Base-by-base conservation (phyloP, 169 alveolate genomes). In the Cryptosporidium tyzzeri region DNA sequence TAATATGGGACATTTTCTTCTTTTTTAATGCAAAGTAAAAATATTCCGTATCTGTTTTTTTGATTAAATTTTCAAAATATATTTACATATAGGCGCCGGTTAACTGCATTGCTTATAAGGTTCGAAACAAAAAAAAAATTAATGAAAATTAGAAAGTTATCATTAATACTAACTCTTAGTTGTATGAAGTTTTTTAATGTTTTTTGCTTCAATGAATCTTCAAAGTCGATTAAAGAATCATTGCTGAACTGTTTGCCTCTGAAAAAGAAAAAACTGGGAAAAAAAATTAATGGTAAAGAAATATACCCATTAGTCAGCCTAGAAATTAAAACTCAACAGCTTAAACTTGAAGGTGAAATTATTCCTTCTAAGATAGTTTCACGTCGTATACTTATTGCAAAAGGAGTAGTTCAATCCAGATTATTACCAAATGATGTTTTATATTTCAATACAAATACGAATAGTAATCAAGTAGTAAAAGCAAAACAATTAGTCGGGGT, bases 311-410 rank as follows among this genome's bases (percentile, higher is more conserved):
- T 74, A 5, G 86, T 74, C 10, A 74, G 70, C 41, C 31, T 55
- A 61, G 86, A 74, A 41, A 55, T 74, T 8, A 74, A 74, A 39
- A 39, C 53, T 59, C 70, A 74, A 58, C 71, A 26, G 41, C 35
- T 74, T n/a, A 74, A 55, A 74, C 23, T 71, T 14, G 85, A 71
- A 35, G 67, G 85, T 5, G 85, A 71, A 50, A 65, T 65, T 29
- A 31, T 65, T 37, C 31, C 31, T 6, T 10, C 53, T 21, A 26
- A 44, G 53, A 74, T 62, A 31, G 65, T 58, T 59, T 74, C 53
- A 2, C 70, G 71, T 4, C 62, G 71, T 2, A 59, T 74, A 39
- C 26, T 74, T 50, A 35, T 55, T 37, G 86, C 86, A 59, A 74
- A 74, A n/a, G 71, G 71, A 31, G 61, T 74, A 26, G 41, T 53